Conservation (phyloP, 2,329 filamentous ascomycete genomes). For the Madurella fahalii region DNA sequence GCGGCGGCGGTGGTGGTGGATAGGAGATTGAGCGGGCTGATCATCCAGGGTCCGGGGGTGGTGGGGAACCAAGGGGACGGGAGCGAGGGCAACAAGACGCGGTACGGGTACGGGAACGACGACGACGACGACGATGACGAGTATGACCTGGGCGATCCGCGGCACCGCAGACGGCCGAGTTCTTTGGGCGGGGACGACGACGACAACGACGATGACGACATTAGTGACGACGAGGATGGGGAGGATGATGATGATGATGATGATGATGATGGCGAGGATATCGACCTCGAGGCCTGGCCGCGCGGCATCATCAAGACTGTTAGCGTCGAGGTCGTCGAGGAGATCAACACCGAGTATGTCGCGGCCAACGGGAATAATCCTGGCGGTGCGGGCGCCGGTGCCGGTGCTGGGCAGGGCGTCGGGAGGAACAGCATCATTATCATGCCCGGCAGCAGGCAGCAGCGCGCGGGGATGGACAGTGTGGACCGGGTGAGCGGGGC, state of each 20-base stretch:
- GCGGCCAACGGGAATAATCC: slow-evolving; percentile 4
- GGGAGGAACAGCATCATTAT: slow-evolving; percentile 7
- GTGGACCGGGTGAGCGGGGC: slow-evolving; percentile 11
- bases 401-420: background rate
- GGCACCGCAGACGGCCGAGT: slow-evolving; percentile 3
- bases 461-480: background rate
- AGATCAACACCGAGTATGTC: slow-evolving; percentile 29
- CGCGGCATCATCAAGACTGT: slow-evolving; percentile 38
- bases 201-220: background rate
- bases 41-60: slow-evolving; percentile 27
- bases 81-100: background rate
- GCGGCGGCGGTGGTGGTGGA: background rate
- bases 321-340: slow-evolving; percentile 34
- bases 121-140: background rate
- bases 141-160: slow-evolving; percentile 10
- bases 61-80: slow-evolving; percentile 18
- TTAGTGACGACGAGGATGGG: background rate
- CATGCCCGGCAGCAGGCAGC: slow-evolving; percentile 1
- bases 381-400: background rate
- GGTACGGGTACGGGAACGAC: background rate
- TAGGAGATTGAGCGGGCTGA: slow-evolving; percentile 9
- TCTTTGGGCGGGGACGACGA: background rate
- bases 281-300: slow-evolving; percentile 30
- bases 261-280: slow-evolving; percentile 13
- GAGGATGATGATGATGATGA: too few species aligned